Evolutionary conservation across 371 early-diverging fungal genomes (phyloP).

Genomic region (Actinomortierella ambigua): DNA sequence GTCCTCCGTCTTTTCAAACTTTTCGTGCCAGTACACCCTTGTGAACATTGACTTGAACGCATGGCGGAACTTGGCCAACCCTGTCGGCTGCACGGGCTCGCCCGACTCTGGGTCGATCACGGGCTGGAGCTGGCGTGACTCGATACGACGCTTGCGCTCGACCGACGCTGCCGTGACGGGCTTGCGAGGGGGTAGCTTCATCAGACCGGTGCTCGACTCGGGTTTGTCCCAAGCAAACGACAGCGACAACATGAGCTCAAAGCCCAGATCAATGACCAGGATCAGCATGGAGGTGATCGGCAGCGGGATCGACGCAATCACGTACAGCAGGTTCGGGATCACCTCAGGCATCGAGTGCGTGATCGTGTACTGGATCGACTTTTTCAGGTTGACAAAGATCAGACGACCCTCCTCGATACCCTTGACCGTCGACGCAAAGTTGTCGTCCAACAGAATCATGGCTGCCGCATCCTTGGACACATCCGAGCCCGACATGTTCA

Average conservation of each 20-base stretch:
- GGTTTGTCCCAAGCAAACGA: conserved; percentile 94
- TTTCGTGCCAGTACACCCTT: conserved; percentile 64
- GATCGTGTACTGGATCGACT: conserved; percentile 91
- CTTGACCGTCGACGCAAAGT: conserved; percentile 87
- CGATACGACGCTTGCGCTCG: conserved; percentile 63
- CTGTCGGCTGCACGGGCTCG: conserved; percentile 48
- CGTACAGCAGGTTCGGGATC: conserved; percentile 80
- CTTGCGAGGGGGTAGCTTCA: conserved; percentile 89
- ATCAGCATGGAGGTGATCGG: conserved; percentile 86
- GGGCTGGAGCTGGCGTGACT: conserved; percentile 53
- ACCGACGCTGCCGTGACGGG: conserved; percentile 82
- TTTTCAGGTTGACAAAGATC: conserved; percentile 94
- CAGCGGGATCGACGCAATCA: conserved; percentile 88
- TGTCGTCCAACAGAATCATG: conserved; percentile 96
- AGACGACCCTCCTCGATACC: conserved; percentile 95
- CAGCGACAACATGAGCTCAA: conserved; percentile 87
- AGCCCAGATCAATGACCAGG: conserved; percentile 91
- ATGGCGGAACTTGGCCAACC: conserved; percentile 35
- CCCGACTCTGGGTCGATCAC: conserved; percentile 57
- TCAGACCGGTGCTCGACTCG: conserved; percentile 78
- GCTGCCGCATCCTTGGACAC: conserved; percentile 97
- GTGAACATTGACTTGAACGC: conserved; percentile 55
- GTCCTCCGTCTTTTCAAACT: conserved; percentile 70
- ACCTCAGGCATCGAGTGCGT: conserved; percentile 89
- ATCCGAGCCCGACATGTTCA: conserved; percentile 94